Percentiles rank a stretch among this genome's conserved stretches.
These are phyloP conservation scores for Mytilinidion resinicola DNA, from an alignment of 495 filamentous ascomycete species.

Conservation along the genomic window DNA sequence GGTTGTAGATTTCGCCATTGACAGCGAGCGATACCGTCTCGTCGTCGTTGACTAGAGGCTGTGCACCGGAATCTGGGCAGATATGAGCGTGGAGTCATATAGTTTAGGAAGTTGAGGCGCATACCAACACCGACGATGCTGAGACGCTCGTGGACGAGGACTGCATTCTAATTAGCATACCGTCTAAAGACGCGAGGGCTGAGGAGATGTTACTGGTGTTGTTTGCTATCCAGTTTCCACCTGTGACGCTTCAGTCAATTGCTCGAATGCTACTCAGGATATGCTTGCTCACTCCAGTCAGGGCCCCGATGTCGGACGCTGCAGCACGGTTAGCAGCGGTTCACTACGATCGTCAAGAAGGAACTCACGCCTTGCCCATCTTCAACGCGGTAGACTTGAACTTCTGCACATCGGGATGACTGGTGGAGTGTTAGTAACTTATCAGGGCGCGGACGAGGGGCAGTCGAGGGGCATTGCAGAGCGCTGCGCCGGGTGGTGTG, in stretches of 20 bases:
- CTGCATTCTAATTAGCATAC: conserved; percentile 45
- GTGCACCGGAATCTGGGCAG: conserved; percentile 76
- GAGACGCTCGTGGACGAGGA: conserved; percentile 93
- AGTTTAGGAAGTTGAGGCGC: conserved; percentile 27
- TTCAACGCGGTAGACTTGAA: conserved; percentile 96
- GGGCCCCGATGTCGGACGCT: conserved; percentile 94
- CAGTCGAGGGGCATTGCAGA: conserved; percentile 16
- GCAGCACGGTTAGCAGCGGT: conserved; percentile 21
- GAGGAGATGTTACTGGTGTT: conserved; percentile 65
- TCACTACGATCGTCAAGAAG: conserved; percentile 7
- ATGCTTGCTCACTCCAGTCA: conserved; percentile 81
- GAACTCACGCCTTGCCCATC: conserved; percentile 86
- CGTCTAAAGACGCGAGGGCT: neutral
- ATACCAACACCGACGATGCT: conserved; percentile 95
- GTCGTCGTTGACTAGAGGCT: conserved; percentile 89
- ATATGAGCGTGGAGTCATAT: conserved; percentile 10
- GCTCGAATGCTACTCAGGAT: conserved; percentile 19
- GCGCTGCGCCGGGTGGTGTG: neutral
- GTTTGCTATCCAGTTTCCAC: conserved; percentile 81
- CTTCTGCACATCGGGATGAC: conserved; percentile 89
- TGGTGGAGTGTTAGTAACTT: conserved; percentile 38
- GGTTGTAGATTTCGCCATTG: conserved; percentile 99
- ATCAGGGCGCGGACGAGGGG: conserved; percentile 27
- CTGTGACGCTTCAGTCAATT: conserved; percentile 43
- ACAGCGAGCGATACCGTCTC: conserved; percentile 83